phyloP scores from a whole-genome alignment of 2,329 filamentous ascomycete genomes.

The Aspergillus fructus region DNA sequence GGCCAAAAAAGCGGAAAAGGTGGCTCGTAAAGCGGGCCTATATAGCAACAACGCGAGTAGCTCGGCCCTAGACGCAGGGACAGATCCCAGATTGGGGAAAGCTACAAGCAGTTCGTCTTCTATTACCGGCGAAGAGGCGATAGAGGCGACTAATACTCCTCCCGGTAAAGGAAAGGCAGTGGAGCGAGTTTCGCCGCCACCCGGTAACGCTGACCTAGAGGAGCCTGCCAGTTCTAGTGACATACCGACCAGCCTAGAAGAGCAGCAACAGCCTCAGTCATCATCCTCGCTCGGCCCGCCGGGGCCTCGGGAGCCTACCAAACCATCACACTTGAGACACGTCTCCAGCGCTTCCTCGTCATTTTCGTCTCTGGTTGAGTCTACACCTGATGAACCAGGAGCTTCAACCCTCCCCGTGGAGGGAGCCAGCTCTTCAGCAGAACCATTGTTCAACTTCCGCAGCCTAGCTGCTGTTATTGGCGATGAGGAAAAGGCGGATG shows the following conservation, averaged over 20 bases:
- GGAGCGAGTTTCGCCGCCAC: conserved; percentile 50
- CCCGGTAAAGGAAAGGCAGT: conserved; percentile 68
- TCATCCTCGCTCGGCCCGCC: conserved; percentile 43
- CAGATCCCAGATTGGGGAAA: conserved; percentile 36
- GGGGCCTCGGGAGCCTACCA: conserved; percentile 51
- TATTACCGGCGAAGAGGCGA: conserved; percentile 36
- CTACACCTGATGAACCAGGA: conserved; percentile 40
- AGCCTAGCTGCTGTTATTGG: conserved; percentile 84
- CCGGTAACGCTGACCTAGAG: conserved; percentile 22
- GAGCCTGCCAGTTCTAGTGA: conserved; percentile 33
- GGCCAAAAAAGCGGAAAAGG: conserved; percentile 70
- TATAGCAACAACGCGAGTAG: conserved; percentile 60
- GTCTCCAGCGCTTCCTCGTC: conserved; percentile 85
- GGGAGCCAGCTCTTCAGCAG: conserved; percentile 53
- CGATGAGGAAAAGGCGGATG: conserved; percentile 54
- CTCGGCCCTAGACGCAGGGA: conserved; percentile 54
- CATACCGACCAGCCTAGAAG: conserved; percentile 11
- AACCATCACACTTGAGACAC: conserved; percentile 72
- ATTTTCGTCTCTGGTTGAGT: conserved; percentile 73
- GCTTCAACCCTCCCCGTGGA: conserved; percentile 44
- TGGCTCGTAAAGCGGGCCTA: conserved; percentile 62
- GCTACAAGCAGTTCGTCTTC: conserved; percentile 39
- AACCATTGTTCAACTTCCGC: conserved; percentile 88
- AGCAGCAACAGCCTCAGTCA: conserved; percentile 16
- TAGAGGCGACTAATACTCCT: conserved; percentile 16